These are phyloP conservation scores for Periconia macrospinosa DNA, from an alignment of 2,329 filamentous ascomycete genomes.

Conservation along the genomic window DNA sequence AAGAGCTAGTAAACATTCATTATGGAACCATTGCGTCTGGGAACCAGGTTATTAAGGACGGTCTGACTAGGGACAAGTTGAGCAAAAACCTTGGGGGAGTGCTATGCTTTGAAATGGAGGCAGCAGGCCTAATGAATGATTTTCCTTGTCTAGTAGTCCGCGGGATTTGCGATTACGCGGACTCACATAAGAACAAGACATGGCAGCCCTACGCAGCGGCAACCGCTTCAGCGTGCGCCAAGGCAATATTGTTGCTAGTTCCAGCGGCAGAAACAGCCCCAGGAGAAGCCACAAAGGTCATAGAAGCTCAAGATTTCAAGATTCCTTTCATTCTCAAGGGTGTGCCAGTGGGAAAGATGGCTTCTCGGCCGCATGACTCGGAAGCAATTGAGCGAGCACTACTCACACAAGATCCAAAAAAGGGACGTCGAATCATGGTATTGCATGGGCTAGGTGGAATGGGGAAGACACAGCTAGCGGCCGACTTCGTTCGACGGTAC, in stretches of 20 bases:
- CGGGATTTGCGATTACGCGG: conserved; percentile 21
- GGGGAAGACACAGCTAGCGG: conserved; percentile 8
- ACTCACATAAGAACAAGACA: conserved; percentile 19
- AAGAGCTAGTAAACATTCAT: conserved; percentile 1
- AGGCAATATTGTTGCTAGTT: conserved; percentile 18
- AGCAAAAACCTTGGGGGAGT: background rate
- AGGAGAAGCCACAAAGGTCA: background rate
- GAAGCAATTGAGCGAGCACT: background rate
- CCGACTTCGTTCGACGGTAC: background rate
- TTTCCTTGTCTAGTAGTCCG: conserved; percentile 20
- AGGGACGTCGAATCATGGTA: conserved; percentile 3
- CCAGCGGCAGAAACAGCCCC: background rate
- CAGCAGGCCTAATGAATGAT: conserved; percentile 22
- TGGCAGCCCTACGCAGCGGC: conserved; percentile 17
- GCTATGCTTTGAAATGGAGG: conserved; percentile 13
- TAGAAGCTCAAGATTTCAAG: background rate
- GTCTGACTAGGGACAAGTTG: conserved; percentile 6
- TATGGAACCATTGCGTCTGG: conserved; percentile 5
- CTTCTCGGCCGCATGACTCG: conserved; percentile 5
- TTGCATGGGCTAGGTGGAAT: conserved; percentile 5
- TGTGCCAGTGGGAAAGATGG: conserved; percentile 15
- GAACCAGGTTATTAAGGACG: conserved; percentile 4
- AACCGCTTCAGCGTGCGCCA: conserved; percentile 15
- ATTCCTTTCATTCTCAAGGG: conserved; percentile 11
- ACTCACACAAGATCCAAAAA: background rate